Evolutionary conservation across 2,329 filamentous ascomycete genomes (phyloP).

Genomic region (Talaromyces sp.): DNA sequence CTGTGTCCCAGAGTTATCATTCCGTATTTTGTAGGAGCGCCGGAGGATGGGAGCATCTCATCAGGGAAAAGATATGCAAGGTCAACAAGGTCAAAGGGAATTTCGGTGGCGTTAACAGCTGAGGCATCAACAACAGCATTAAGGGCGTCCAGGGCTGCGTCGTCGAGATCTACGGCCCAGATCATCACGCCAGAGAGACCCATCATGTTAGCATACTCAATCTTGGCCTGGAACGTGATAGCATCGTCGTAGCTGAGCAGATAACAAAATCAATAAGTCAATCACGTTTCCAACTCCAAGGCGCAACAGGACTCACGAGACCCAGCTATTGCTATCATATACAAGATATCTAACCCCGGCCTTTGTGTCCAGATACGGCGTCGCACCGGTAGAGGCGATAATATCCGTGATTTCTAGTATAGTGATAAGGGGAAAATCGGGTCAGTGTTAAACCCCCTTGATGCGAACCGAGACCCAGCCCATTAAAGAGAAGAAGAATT

Average conservation of each 20-base stretch:
- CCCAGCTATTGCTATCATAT: constrained; percentile 17
- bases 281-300: too few relatives aligned
- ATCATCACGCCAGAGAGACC: constrained; percentile 28
- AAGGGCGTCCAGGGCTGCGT: background rate
- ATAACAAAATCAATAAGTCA: too few relatives aligned
- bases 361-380: constrained; percentile 12
- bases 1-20: background rate
- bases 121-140: background rate
- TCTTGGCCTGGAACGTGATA: constrained; percentile 33
- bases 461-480: too few relatives aligned
- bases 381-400: constrained; percentile 14
- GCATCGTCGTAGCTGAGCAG: constrained; percentile 24
- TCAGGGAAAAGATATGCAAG: background rate
- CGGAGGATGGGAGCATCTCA: background rate
- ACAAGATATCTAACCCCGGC: constrained; percentile 15
- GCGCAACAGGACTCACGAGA: constrained; percentile 11
- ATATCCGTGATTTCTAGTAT: constrained; percentile 21
- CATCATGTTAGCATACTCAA: constrained; percentile 24
- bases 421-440: background rate
- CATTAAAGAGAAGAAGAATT: too few relatives aligned
- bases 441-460: too few relatives aligned
- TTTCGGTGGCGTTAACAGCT: background rate
- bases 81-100: background rate
- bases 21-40: background rate
- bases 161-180: constrained; percentile 12